Conservation (phyloP, 192 early-diverging fungal species). For the Podila clonocystis region DNA sequence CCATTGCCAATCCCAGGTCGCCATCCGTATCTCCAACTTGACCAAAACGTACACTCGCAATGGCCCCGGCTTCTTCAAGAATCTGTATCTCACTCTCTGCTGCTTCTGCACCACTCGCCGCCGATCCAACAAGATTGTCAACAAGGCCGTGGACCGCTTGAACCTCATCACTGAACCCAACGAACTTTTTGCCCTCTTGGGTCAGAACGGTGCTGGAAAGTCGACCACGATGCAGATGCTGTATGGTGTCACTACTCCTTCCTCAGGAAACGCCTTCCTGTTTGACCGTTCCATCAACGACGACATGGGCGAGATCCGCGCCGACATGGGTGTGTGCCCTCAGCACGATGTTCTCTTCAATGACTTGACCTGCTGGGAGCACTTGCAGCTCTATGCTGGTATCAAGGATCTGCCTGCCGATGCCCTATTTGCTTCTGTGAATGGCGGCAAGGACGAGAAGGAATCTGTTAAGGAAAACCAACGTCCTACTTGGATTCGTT, state of each 20-base stretch:
- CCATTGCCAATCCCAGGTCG: slow-evolving; percentile 48
- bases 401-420: slow-evolving; percentile 72
- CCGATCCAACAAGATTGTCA: slow-evolving; percentile 43
- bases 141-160: slow-evolving; percentile 60
- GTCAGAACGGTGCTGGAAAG: slow-evolving; percentile 84
- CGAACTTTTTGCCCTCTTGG: slow-evolving; percentile 70
- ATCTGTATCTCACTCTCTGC: slow-evolving; percentile 17
- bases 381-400: slow-evolving; percentile 80
- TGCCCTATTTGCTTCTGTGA: slow-evolving; percentile 10
- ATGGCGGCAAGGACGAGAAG: slow-evolving; percentile 24
- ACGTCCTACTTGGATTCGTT: slow-evolving; percentile 34
- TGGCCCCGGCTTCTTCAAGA: slow-evolving; percentile 40
- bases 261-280: slow-evolving; percentile 72
- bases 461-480: slow-evolving; percentile 66
- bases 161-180: slow-evolving; percentile 58
- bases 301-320: slow-evolving; percentile 70
- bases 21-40: slow-evolving; percentile 64
- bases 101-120: slow-evolving; percentile 21
- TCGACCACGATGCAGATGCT: slow-evolving; percentile 81
- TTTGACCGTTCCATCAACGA: slow-evolving; percentile 61
- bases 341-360: slow-evolving; percentile 82
- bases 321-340: slow-evolving; percentile 81
- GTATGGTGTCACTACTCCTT: slow-evolving; percentile 71
- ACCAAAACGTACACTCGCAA: slow-evolving; percentile 59
- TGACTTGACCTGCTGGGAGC: slow-evolving; percentile 79